Percentiles rank a stretch among this genome's conserved stretches.
Conservation (phyloP, 495 filamentous ascomycete genomes). For the Penicillium maclennaniae region DNA sequence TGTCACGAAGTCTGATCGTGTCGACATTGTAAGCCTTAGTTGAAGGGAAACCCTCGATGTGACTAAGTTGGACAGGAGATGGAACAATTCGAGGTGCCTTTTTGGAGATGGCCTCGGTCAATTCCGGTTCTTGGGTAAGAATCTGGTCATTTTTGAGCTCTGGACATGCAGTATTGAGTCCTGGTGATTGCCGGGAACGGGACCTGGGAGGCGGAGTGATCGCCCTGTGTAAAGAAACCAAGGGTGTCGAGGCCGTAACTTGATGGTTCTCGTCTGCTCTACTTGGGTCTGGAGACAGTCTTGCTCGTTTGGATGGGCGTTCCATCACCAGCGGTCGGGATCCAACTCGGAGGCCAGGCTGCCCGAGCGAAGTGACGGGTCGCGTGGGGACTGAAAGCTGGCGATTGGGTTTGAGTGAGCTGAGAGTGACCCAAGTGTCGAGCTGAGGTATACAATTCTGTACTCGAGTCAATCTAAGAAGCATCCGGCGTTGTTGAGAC, state of each 20-base stretch:
- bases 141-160: conserved; percentile 1
- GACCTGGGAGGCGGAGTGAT: conserved; percentile 30
- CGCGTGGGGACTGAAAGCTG: background rate
- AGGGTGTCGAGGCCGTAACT: conserved; percentile 1
- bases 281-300: conserved; percentile 6
- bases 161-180: background rate
- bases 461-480: background rate
- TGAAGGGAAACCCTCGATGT: conserved; percentile 60
- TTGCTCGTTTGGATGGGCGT: conserved; percentile 16
- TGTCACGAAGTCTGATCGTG: conserved; percentile 62
- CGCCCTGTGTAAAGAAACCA: conserved; percentile 33
- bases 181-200: conserved; percentile 4
- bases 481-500: background rate
- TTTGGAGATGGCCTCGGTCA: background rate
- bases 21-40: conserved; percentile 56
- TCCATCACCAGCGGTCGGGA: conserved; percentile 1
- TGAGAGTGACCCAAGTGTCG: background rate
- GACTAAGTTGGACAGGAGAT: conserved; percentile 74
- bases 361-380: background rate
- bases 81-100: conserved; percentile 19
- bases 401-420: background rate
- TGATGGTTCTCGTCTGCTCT: background rate
- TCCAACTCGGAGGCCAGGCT: background rate
- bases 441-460: background rate
- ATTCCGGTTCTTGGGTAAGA: background rate